Percentiles rank a stretch among this genome's conserved stretches.
Evolutionary conservation across 192 early-diverging fungal genomes (phyloP).

Genomic region (Backusella mclennaniae): DNA sequence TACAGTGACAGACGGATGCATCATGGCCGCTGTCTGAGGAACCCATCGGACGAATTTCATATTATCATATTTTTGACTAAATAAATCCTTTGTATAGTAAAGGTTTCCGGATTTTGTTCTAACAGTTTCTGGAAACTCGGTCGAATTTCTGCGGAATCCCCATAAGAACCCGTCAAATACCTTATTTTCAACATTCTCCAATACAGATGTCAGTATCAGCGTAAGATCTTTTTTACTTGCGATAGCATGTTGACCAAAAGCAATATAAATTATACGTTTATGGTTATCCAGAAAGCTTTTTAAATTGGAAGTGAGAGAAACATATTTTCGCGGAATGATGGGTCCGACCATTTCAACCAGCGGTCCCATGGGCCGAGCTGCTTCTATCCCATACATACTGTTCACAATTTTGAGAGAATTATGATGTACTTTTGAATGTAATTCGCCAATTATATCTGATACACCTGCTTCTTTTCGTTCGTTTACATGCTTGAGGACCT

Average conservation of each 20-base stretch:
- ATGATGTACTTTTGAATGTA: neutral
- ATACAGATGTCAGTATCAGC: conserved; percentile 22
- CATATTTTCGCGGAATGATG: conserved; percentile 28
- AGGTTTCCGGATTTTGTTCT: neutral
- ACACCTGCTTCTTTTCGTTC: neutral
- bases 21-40: conserved; percentile 31
- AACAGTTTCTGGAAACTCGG: neutral
- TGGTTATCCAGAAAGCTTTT: conserved; percentile 26
- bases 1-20: conserved; percentile 17
- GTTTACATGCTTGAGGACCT: neutral
- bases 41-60: conserved; percentile 19
- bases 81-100: neutral
- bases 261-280: conserved; percentile 25
- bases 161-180: conserved; percentile 37
- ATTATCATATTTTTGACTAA: neutral
- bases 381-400: conserved; percentile 24
- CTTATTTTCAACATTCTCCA: neutral
- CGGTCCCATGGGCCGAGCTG: conserved; percentile 19
- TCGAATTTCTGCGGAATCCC: neutral
- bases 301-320: neutral
- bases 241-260: conserved; percentile 31
- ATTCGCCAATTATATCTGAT: neutral
- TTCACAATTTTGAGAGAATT: conserved; percentile 26
- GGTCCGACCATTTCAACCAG: conserved; percentile 34
- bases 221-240: neutral